These are phyloP conservation scores for Erythrobasidium yunnanense DNA, from an alignment of 768 basidiomycete species.

Conservation along the genomic window DNA sequence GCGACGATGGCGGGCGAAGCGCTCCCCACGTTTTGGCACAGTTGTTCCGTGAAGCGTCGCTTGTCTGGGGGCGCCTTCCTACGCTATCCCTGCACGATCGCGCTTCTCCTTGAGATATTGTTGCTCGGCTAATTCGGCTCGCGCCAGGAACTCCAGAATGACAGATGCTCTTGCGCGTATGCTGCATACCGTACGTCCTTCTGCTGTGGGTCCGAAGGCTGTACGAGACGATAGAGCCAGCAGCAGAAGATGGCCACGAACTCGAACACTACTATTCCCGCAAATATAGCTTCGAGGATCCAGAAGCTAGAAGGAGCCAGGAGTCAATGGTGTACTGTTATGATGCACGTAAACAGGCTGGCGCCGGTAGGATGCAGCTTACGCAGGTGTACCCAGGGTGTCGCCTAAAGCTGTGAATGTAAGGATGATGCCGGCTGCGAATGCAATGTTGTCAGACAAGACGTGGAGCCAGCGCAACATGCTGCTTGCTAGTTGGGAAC, in stretches of 20 bases:
- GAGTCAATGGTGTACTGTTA: not conserved
- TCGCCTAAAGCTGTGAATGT: not conserved
- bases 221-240: not conserved
- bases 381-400: not conserved
- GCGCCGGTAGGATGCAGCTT: too few species aligned
- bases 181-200: not conserved
- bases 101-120: not conserved
- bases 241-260: not conserved
- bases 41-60: too few species aligned
- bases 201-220: not conserved
- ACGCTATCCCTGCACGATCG: too few species aligned
- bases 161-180: conserved; percentile 2
- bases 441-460: not conserved
- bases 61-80: too few species aligned
- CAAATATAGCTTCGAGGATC: not conserved
- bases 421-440: not conserved
- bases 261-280: not conserved
- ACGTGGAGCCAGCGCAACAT: not conserved
- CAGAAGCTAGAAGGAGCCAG: not conserved
- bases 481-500: not conserved
- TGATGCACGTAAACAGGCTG: too few species aligned
- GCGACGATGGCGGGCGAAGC: too few species aligned
- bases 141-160: conserved; percentile 8
- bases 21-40: too few species aligned
- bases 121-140: not conserved